Percentiles rank a stretch among this genome's conserved stretches.
These are phyloP conservation scores for Datisca glomerata DNA, from an alignment of 306 rosid genomes.

Conservation along the genomic window DNA sequence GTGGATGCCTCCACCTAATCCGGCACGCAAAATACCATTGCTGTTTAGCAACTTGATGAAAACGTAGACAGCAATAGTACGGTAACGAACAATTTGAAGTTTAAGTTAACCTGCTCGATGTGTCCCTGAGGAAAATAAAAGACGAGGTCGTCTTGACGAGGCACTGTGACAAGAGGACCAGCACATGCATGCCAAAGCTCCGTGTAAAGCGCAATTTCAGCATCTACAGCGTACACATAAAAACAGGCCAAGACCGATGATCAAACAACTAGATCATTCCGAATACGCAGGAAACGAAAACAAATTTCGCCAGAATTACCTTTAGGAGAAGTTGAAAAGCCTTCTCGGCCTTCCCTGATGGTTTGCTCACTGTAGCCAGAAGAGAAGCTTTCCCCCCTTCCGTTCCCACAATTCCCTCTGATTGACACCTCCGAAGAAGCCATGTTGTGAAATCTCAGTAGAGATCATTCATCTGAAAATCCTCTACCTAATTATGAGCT, in stretches of 20 bases:
- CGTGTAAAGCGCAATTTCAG: conserved; percentile 61
- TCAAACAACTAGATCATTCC: conserved; percentile 6
- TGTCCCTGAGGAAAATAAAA: conserved; percentile 99
- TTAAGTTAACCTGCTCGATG: conserved; percentile 62
- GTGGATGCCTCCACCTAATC: conserved; percentile 92
- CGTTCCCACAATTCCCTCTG: conserved; percentile 40
- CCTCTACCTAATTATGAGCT: too few relatives aligned
- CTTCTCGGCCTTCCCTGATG: conserved; percentile 24
- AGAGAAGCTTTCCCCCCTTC: conserved; percentile 26
- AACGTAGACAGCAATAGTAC: background rate
- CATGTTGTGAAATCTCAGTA: conserved; percentile 35
- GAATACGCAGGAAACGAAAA: conserved; percentile 3
- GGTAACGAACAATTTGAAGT: background rate
- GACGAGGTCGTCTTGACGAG: conserved; percentile 61
- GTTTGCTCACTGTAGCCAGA: conserved; percentile 24
- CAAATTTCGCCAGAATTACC: conserved; percentile 20
- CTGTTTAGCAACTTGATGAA: too few relatives aligned
- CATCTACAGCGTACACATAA: conserved; percentile 26
- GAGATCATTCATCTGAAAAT: conserved; percentile 79
- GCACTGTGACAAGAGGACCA: conserved; percentile 89
- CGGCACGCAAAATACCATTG: conserved; percentile 11
- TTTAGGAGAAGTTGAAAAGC: conserved; percentile 18
- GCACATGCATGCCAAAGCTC: conserved; percentile 99
- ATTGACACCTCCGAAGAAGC: conserved; percentile 52
- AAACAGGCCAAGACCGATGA: background rate